phyloP scores from a whole-genome alignment of 1,284 basidiomycete genomes.

The Pyrrhoderma lamaoense region DNA sequence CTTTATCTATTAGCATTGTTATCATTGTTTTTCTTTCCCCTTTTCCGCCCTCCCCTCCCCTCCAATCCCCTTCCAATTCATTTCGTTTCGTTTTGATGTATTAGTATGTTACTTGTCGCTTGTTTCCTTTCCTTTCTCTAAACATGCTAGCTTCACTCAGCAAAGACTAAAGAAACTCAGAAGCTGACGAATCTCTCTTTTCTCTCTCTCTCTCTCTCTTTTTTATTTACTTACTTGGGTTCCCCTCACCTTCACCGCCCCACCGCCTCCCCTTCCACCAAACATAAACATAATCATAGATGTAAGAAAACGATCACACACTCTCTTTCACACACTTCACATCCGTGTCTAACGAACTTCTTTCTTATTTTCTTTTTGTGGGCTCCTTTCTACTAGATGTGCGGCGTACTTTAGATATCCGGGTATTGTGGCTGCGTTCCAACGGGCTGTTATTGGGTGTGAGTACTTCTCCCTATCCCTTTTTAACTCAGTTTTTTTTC shows the following conservation, averaged over 20 bases:
- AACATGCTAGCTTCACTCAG: not conserved
- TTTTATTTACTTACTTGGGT: no score
- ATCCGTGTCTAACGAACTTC: no score
- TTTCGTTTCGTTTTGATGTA: not conserved
- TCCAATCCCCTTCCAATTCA: not conserved
- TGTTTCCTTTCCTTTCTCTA: not conserved
- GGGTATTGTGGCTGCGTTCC: slow-evolving; percentile 4
- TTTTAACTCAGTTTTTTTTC: no score
- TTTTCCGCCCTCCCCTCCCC: not conserved
- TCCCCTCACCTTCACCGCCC: no score
- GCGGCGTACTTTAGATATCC: slow-evolving; percentile 3
- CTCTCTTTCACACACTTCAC: not conserved
- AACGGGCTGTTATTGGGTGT: slow-evolving; percentile 10
- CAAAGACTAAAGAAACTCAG: not conserved
- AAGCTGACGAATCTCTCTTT: not conserved
- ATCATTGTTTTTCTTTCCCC: not conserved
- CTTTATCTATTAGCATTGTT: not conserved
- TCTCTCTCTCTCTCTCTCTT: not conserved
- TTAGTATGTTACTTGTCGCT: no score
- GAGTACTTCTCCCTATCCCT: not conserved
- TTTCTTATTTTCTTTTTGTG: no score
- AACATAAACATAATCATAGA: no score
- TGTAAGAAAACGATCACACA: not conserved
- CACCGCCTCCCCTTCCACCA: no score
- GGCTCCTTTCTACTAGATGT: no score